Conservation (phyloP, 352 stramenopile species). For the Achlya hypogyna region DNA sequence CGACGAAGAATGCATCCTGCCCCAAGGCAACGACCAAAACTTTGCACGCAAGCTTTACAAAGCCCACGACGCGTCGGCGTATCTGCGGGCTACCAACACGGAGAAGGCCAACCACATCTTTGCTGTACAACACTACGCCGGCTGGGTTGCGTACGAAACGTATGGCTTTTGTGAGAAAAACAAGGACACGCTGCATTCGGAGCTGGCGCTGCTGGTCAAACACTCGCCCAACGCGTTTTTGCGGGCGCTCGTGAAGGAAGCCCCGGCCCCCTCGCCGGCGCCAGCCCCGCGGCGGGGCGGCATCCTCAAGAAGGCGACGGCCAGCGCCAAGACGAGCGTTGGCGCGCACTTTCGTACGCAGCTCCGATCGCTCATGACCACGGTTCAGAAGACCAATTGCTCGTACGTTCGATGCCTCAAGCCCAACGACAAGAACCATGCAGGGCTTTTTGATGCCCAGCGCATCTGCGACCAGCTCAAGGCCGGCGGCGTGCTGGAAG, state of each 20-base stretch:
- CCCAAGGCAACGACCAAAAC: slow-evolving; percentile 79
- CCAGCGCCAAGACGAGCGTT: slow-evolving; percentile 47
- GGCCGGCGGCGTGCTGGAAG: slow-evolving; percentile 98
- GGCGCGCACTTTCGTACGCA: slow-evolving; percentile 89
- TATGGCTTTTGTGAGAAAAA: slow-evolving; percentile 97
- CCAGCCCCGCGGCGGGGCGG: slow-evolving; percentile 18
- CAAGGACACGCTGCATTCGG: slow-evolving; percentile 84
- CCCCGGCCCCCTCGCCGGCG: slow-evolving; percentile 16
- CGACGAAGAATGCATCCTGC: slow-evolving; percentile 87
- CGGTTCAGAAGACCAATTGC: slow-evolving; percentile 89
- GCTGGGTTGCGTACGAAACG: slow-evolving; percentile 87
- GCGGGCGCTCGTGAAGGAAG: slow-evolving; percentile 38
- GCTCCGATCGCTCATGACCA: slow-evolving; percentile 87
- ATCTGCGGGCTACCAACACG: slow-evolving; percentile 71
- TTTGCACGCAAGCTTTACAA: slow-evolving; percentile 76
- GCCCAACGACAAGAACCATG: slow-evolving; percentile 93
- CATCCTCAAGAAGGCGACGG: slow-evolving; percentile 33
- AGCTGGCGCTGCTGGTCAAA: slow-evolving; percentile 72
- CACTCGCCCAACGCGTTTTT: slow-evolving; percentile 62
- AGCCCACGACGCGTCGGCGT: slow-evolving; percentile 50
- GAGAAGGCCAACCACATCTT: slow-evolving; percentile 74
- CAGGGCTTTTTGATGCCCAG: slow-evolving; percentile 74
- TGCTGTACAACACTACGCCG: slow-evolving; percentile 89
- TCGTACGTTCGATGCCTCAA: slow-evolving; percentile 99
- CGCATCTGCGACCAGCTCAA: slow-evolving; percentile 94